Evolutionary conservation across 805 yeast species (phyloP).

Genomic region (Cyberlindnera galapagoensis): DNA sequence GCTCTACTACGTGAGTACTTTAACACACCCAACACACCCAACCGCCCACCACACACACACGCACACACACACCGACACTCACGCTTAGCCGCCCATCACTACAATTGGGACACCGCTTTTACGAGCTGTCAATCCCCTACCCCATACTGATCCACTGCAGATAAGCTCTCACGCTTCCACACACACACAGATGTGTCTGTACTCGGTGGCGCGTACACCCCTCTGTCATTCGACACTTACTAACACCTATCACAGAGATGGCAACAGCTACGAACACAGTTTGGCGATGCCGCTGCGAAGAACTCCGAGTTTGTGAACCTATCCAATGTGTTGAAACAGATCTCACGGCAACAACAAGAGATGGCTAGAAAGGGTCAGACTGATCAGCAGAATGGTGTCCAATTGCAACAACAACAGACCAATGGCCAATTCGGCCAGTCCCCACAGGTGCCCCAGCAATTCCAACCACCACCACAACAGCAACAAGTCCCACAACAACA

Average conservation of each 20-base stretch:
- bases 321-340: slow-evolving; percentile 41
- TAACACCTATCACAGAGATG: slow-evolving; percentile 35
- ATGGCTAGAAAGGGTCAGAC: slow-evolving; percentile 25
- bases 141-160: too few relatives aligned
- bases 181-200: too few relatives aligned
- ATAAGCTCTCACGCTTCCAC: too few relatives aligned
- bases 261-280: slow-evolving; percentile 46
- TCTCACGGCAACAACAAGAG: slow-evolving; percentile 33
- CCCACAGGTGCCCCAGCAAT: slow-evolving; percentile 9
- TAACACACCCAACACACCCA: background rate
- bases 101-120: too few relatives aligned
- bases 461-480: slow-evolving; percentile 8
- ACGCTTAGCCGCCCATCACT: too few relatives aligned
- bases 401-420: slow-evolving; percentile 12
- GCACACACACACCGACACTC: background rate
- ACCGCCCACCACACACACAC: background rate
- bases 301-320: slow-evolving; percentile 55
- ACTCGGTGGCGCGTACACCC: background rate
- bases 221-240: background rate
- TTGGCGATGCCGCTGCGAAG: slow-evolving; percentile 48
- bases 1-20: slow-evolving; percentile 20
- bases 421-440: slow-evolving; percentile 22
- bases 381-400: slow-evolving; percentile 20
- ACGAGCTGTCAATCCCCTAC: too few relatives aligned
- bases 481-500: slow-evolving; percentile 13